These are phyloP conservation scores for Onygenales sp. DNA, from an alignment of 2,329 filamentous ascomycete genomes.

Conservation along the genomic window DNA sequence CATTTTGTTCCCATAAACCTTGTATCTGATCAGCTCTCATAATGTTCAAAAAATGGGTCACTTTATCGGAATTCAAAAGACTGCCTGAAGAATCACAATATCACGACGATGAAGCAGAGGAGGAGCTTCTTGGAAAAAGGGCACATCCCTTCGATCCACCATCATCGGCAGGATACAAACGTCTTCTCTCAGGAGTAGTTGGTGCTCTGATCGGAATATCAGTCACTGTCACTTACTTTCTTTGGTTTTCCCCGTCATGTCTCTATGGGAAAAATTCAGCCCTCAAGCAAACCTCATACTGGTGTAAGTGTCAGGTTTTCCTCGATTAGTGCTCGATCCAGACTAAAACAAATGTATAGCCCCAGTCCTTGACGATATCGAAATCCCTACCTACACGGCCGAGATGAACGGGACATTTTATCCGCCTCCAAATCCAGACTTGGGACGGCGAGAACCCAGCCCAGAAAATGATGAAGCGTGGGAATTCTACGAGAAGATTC, in stretches of 20 bases:
- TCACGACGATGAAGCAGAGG: neutral
- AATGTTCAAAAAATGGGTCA: neutral
- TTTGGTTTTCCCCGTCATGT: neutral
- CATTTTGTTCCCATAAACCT: too few relatives aligned
- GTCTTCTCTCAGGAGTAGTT: neutral
- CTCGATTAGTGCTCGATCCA: neutral
- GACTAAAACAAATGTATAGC: slow-evolving; percentile 5
- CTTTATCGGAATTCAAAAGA: neutral
- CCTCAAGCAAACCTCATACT: slow-evolving; percentile 4
- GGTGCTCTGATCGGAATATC: neutral
- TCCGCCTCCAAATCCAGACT: slow-evolving; percentile 13
- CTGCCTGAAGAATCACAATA: neutral
- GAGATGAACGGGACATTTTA: slow-evolving; percentile 19
- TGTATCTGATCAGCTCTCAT: neutral
- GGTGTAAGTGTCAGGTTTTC: slow-evolving; percentile 1
- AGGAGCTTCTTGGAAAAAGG: neutral
- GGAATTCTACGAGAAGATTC: slow-evolving; percentile 21
- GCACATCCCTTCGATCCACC: neutral
- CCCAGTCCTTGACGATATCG: slow-evolving; percentile 9
- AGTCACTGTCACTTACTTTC: neutral
- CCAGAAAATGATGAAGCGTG: slow-evolving; percentile 18
- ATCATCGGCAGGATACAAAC: neutral
- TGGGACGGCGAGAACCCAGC: slow-evolving; percentile 22
- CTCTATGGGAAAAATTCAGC: neutral
- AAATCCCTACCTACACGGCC: slow-evolving; percentile 7